These are phyloP conservation scores for Aspergillus mulundensis DNA, from an alignment of 495 filamentous ascomycete species.

Conservation along the genomic window DNA sequence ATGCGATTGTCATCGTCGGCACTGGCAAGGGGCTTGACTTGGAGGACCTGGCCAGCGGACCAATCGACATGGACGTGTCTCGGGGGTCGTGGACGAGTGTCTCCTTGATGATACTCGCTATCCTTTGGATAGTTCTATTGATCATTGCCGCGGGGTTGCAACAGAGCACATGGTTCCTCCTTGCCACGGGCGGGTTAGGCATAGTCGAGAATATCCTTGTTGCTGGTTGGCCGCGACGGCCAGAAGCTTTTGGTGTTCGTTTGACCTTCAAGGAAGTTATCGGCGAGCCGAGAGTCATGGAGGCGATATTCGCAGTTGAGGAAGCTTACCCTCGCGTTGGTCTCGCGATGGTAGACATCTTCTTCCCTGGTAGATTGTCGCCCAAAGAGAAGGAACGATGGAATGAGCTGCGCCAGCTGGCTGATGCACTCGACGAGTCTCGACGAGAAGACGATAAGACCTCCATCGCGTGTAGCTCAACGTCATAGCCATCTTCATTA, in stretches of 20 bases:
- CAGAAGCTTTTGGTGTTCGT: neutral
- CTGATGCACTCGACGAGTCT: neutral
- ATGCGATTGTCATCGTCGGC: neutral
- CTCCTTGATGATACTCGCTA: neutral
- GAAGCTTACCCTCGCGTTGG: neutral
- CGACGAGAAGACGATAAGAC: too few species aligned
- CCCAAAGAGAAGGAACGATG: neutral
- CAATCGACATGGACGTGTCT: neutral
- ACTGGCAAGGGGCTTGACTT: neutral
- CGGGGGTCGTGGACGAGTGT: neutral
- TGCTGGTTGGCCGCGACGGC: neutral
- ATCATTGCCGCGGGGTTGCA: neutral
- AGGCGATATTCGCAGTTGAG: neutral
- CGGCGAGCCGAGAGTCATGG: neutral
- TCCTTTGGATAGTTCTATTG: neutral
- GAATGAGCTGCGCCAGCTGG: neutral
- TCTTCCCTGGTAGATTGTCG: neutral
- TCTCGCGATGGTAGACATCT: neutral
- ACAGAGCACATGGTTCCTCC: neutral
- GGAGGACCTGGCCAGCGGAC: neutral
- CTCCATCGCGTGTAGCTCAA: too few species aligned
- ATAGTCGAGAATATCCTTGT: neutral
- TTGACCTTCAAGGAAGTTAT: neutral
- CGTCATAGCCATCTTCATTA: too few species aligned
- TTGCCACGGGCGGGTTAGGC: neutral